phyloP scores from a whole-genome alignment of 1,139 yeast species.

The Kodamaea anthophila region DNA sequence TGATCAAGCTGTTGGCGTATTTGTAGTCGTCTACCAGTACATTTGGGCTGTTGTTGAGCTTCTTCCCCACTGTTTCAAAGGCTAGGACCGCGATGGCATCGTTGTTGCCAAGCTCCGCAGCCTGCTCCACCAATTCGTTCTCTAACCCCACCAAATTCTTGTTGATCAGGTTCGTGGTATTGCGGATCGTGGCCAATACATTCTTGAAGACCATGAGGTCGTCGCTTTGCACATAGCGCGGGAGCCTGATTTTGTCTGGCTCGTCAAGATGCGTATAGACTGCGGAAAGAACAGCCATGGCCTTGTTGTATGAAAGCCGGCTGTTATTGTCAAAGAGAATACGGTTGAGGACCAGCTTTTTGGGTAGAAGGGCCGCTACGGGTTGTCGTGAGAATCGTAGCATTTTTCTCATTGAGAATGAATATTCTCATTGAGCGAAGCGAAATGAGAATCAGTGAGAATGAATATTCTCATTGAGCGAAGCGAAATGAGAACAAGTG shows the following conservation, averaged over 20 bases:
- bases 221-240: constrained; percentile 40
- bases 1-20: constrained; percentile 60
- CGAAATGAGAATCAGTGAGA: no score
- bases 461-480: no score
- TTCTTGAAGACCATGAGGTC: constrained; percentile 67
- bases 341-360: constrained; percentile 49
- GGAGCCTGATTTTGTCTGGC: constrained; percentile 31
- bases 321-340: constrained; percentile 63
- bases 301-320: constrained; percentile 45
- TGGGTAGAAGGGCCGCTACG: constrained; percentile 51
- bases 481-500: no score
- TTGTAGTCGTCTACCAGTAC: constrained; percentile 47
- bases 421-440: no score
- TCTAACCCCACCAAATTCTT: constrained; percentile 55
- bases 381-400: no score
- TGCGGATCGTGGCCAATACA: constrained; percentile 57
- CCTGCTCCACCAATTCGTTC: constrained; percentile 64
- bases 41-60: constrained; percentile 15
- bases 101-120: constrained; percentile 77
- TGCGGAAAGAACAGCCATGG: constrained; percentile 46
- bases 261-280: constrained; percentile 42
- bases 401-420: no score
- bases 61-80: constrained; percentile 46
- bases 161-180: constrained; percentile 53
- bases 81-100: constrained; percentile 74